phyloP scores from a whole-genome alignment of 139 green algal species.

The Haematococcus sp. region DNA sequence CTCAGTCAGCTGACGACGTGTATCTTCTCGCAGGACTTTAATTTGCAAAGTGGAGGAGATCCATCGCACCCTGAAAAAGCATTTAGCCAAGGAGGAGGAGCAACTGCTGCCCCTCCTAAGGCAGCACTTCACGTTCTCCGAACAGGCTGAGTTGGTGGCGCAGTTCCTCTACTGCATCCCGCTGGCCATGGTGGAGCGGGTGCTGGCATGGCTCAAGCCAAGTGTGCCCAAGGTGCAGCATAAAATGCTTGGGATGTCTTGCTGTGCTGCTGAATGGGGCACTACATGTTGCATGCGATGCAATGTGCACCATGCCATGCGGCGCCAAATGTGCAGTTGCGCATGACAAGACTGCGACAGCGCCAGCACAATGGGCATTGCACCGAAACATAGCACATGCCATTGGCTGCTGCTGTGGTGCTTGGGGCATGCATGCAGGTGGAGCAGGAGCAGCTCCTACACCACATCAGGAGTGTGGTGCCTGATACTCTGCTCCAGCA shows the following conservation, averaged over 20 bases:
- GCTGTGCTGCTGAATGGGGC: no score
- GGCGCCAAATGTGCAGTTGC: no score
- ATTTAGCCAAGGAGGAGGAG: conserved; percentile 95
- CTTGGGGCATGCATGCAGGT: conserved; percentile 11
- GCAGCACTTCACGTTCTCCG: conserved; percentile 74
- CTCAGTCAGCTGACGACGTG: not conserved
- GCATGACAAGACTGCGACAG: no score
- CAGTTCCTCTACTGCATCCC: conserved; percentile 97
- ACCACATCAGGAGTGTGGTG: conserved; percentile 63
- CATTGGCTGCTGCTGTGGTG: not conserved
- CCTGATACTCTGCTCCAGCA: conserved; percentile 72
- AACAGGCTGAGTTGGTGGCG: conserved; percentile 86
- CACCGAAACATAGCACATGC: no score
- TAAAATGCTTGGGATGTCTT: no score
- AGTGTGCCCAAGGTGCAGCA: conserved; percentile 39
- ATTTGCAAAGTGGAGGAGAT: conserved; percentile 77
- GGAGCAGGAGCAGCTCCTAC: conserved; percentile 49
- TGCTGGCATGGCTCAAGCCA: conserved; percentile 79
- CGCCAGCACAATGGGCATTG: no score
- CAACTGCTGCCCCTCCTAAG: conserved; percentile 94
- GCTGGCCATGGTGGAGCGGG: conserved; percentile 69
- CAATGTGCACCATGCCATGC: no score
- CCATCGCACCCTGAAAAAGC: conserved; percentile 85
- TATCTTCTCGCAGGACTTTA: conserved; percentile 39
- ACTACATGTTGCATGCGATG: no score